Conservation (phyloP, 2,329 filamentous ascomycete genomes). For the Arthrinium puccinioides region DNA sequence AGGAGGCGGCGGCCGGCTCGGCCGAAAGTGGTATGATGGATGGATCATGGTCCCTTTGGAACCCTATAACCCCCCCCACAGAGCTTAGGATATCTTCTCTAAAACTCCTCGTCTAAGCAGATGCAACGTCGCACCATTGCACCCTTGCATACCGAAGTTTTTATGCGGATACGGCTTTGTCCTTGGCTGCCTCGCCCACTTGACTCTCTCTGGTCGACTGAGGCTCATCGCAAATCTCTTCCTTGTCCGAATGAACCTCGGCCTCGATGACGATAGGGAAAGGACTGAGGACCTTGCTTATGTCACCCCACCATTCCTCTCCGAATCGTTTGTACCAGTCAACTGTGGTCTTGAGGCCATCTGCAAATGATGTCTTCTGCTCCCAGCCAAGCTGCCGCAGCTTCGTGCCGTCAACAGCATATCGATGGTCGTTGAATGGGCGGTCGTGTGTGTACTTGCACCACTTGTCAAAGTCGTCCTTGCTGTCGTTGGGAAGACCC, state of each 20-base stretch:
- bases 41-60: no score
- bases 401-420: constrained; percentile 65
- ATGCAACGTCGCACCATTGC: no score
- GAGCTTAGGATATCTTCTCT: no score
- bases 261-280: constrained; percentile 55
- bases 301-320: constrained; percentile 66
- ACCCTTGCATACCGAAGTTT: no score
- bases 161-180: no score
- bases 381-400: constrained; percentile 61
- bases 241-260: constrained; percentile 47
- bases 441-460: constrained; percentile 71
- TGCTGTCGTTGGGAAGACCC: constrained; percentile 41
- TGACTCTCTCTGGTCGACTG: constrained; percentile 21
- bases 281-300: constrained; percentile 59
- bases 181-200: background rate
- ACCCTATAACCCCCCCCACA: no score
- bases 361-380: constrained; percentile 57
- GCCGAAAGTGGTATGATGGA: no score
- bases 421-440: constrained; percentile 70
- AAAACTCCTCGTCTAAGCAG: no score
- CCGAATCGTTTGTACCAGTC: constrained; percentile 64
- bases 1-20: no score
- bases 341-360: constrained; percentile 57
- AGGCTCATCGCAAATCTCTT: constrained; percentile 26
- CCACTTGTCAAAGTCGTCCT: constrained; percentile 52